phyloP scores from a whole-genome alignment of 2,329 filamentous ascomycete species.

The Penicillium sp. region DNA sequence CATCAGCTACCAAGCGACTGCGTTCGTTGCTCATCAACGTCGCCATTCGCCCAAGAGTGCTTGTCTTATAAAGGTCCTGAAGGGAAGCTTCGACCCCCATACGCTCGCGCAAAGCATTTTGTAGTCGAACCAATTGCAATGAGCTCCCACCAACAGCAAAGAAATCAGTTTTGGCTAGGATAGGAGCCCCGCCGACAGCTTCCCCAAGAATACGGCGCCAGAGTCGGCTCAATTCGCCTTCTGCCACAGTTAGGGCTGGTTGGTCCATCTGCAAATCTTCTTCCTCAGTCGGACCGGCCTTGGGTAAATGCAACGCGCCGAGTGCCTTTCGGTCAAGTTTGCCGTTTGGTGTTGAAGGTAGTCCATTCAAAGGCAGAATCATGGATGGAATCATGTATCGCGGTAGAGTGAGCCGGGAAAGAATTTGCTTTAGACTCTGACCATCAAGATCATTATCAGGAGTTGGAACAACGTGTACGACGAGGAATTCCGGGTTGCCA shows the following conservation, averaged over 20 bases:
- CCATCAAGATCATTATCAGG: neutral
- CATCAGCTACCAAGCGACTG: neutral
- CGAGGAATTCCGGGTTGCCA: constrained; percentile 31
- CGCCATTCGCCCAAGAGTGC: constrained; percentile 48
- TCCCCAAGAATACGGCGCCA: constrained; percentile 15
- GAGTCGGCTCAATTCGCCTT: constrained; percentile 8
- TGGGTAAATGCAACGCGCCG: neutral
- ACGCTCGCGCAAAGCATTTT: constrained; percentile 34
- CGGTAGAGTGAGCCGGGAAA: constrained; percentile 31
- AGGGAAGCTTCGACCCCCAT: constrained; percentile 41
- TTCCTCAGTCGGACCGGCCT: too few relatives aligned
- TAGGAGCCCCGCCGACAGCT: neutral
- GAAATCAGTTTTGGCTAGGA: constrained; percentile 17
- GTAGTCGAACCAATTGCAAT: constrained; percentile 37
- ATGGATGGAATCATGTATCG: constrained; percentile 39
- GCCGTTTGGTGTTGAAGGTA: constrained; percentile 30
- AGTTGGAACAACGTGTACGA: constrained; percentile 42
- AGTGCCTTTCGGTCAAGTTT: constrained; percentile 35
- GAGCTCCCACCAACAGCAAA: constrained; percentile 36
- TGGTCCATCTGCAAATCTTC: neutral
- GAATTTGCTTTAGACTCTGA: constrained; percentile 19
- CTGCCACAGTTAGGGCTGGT: neutral
- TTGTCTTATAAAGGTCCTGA: constrained; percentile 43
- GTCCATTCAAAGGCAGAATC: constrained; percentile 21
- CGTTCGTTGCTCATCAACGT: neutral